Evolutionary conservation across 1,284 basidiomycete species (phyloP).

Genomic region (Anthracocystis panici-leucophaei): DNA sequence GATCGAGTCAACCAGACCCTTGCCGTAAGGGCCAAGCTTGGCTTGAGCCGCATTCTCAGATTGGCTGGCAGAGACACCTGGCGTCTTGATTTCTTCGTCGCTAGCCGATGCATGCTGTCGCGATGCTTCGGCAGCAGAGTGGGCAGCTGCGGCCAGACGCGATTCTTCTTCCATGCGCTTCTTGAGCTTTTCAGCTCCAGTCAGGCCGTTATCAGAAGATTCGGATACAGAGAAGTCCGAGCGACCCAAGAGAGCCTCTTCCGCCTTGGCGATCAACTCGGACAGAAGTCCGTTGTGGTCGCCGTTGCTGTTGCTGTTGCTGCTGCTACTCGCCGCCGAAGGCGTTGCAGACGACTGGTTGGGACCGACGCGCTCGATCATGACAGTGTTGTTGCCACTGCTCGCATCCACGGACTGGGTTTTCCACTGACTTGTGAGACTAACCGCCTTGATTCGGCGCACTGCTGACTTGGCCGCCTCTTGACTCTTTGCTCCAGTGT

Average conservation of each 20-base stretch:
- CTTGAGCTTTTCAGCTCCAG: slow-evolving; percentile 32
- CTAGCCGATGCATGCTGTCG: slow-evolving; percentile 7
- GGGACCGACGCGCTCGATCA: slow-evolving; percentile 44
- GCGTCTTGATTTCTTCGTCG: slow-evolving; percentile 26
- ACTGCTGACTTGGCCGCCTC: slow-evolving; percentile 41
- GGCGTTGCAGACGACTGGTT: slow-evolving; percentile 7
- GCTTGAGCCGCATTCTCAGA: background rate
- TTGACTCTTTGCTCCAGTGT: slow-evolving; percentile 5
- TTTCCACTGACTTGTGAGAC: slow-evolving; percentile 50
- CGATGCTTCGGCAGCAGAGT: slow-evolving; percentile 47
- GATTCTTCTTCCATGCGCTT: slow-evolving; percentile 46
- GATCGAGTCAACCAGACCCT: slow-evolving; percentile 70
- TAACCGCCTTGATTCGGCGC: slow-evolving; percentile 47
- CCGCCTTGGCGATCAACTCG: slow-evolving; percentile 41
- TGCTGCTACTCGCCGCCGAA: background rate
- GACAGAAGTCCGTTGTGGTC: slow-evolving; percentile 31
- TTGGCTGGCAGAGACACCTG: slow-evolving; percentile 20
- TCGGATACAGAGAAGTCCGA: background rate
- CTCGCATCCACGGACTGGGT: slow-evolving; percentile 48
- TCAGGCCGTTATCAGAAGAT: slow-evolving; percentile 1
- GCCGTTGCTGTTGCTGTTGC: background rate
- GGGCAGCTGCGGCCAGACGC: slow-evolving; percentile 43
- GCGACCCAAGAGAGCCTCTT: slow-evolving; percentile 30
- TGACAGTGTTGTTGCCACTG: slow-evolving; percentile 52
- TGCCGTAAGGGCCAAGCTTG: slow-evolving; percentile 63